Conservation (phyloP, 768 basidiomycete species). For the Lenzites betulinus region DNA sequence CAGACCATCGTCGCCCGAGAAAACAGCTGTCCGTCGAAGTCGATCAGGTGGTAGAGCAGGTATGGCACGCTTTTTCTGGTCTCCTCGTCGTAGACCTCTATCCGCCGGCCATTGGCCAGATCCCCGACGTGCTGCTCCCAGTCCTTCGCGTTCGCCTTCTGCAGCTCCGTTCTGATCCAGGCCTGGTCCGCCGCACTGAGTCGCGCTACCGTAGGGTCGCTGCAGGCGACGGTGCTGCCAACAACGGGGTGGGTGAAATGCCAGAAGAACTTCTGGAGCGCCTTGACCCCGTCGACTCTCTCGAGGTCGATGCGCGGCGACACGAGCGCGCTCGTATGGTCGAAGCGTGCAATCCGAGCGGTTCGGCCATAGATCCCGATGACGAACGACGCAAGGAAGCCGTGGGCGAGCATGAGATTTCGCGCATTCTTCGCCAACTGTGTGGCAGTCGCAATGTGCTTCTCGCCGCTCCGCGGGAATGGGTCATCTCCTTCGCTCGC, state of each 20-base stretch:
- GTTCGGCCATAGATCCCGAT: conserved; percentile 15
- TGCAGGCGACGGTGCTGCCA: conserved; percentile 2
- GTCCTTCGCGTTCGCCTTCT: not conserved
- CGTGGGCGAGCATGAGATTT: conserved; percentile 14
- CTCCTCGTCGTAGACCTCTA: conserved; percentile 4
- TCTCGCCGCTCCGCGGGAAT: not conserved
- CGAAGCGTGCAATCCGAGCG: conserved; percentile 17
- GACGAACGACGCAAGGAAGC: conserved; percentile 8
- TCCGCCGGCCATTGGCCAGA: conserved; percentile 1
- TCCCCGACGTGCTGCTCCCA: not conserved
- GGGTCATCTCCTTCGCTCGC: not conserved
- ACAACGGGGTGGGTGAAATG: conserved; percentile 10
- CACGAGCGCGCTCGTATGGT: conserved; percentile 14
- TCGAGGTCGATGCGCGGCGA: not conserved
- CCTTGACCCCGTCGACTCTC: not conserved
- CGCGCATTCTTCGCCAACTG: conserved; percentile 17
- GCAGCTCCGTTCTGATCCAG: conserved; percentile 3
- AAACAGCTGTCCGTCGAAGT: conserved; percentile 11
- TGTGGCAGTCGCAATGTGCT: not conserved
- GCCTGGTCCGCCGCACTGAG: not conserved
- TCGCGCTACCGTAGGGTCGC: conserved; percentile 6
- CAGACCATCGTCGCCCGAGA: conserved; percentile 19
- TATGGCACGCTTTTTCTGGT: not conserved
- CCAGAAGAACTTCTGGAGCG: conserved; percentile 19
- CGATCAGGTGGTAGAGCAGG: conserved; percentile 5